A percentile compares a stretch with the other conserved stretches of the same genome.
These are phyloP conservation scores for Blastobotrys chiropterorum DNA, from an alignment of 805 yeast species.

Conservation along the genomic window DNA sequence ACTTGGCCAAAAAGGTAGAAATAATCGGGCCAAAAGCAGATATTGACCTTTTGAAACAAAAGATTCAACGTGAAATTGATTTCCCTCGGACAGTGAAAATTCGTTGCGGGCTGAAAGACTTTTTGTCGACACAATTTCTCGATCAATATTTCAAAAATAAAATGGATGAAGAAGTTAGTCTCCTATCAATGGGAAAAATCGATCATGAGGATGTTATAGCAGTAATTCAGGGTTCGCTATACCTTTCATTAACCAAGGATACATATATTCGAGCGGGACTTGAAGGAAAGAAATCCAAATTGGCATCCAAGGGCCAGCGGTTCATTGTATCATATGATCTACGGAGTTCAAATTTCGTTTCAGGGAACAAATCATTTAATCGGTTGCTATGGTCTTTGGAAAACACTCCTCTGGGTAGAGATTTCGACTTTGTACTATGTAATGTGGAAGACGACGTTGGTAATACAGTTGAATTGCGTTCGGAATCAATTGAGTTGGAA, in stretches of 20 bases:
- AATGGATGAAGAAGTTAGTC: neutral
- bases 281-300: conserved; percentile 25
- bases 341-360: conserved; percentile 3
- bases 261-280: conserved; percentile 33
- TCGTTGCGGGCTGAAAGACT: neutral
- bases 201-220: conserved; percentile 32
- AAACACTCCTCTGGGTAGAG: conserved; percentile 12
- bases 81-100: neutral
- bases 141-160: conserved; percentile 1
- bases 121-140: neutral
- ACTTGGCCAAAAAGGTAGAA: conserved; percentile 3
- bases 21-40: neutral
- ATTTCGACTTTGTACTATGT: neutral
- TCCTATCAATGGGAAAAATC: conserved; percentile 20
- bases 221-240: conserved; percentile 25
- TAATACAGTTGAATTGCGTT: neutral
- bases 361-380: conserved; percentile 12
- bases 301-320: conserved; percentile 6
- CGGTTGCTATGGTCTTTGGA: conserved; percentile 20
- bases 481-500: neutral
- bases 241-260: conserved; percentile 29
- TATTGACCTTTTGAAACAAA: neutral
- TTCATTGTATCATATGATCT: conserved; percentile 14
- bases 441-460: conserved; percentile 1
- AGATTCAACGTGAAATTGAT: neutral